Conservation (phyloP, 1,284 basidiomycete genomes). For the Austroboletus novae-zelandiae region DNA sequence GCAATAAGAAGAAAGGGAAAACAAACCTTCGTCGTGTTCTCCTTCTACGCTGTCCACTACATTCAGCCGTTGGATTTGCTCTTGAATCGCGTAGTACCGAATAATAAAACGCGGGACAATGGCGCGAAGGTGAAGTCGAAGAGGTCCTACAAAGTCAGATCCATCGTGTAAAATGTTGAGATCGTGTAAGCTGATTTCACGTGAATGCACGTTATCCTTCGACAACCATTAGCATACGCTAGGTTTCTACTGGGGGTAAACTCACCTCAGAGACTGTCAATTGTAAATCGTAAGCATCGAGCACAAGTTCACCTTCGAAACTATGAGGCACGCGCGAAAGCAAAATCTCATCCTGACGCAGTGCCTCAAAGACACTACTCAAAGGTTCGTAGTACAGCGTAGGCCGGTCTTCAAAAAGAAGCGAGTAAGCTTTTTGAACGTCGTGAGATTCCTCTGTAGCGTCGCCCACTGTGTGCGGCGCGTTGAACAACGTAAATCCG, state of each 20-base stretch:
- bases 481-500: constrained; percentile 60
- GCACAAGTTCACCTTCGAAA: constrained; percentile 56
- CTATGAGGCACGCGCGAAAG: constrained; percentile 46
- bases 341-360: constrained; percentile 55
- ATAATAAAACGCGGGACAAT: constrained; percentile 60
- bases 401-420: constrained; percentile 59
- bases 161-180: constrained; percentile 69
- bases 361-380: constrained; percentile 61
- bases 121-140: constrained; percentile 57
- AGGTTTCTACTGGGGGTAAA: neutral
- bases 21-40: constrained; percentile 21
- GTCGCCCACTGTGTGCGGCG: constrained; percentile 29
- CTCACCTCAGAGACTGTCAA: constrained; percentile 64
- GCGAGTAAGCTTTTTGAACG: constrained; percentile 21
- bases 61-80: constrained; percentile 50
- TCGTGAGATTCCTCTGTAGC: constrained; percentile 20
- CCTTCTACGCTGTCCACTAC: constrained; percentile 23
- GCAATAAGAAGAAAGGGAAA: neutral
- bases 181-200: constrained; percentile 71
- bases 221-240: constrained; percentile 7
- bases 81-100: constrained; percentile 62
- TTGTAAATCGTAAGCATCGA: constrained; percentile 67
- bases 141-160: constrained; percentile 57
- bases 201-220: constrained; percentile 74
- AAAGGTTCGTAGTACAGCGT: constrained; percentile 74